Percentiles rank a stretch among this genome's conserved stretches.
These are phyloP conservation scores for Diaporthe helianthi DNA, from an alignment of 2,329 filamentous ascomycete species.

Conservation along the genomic window DNA sequence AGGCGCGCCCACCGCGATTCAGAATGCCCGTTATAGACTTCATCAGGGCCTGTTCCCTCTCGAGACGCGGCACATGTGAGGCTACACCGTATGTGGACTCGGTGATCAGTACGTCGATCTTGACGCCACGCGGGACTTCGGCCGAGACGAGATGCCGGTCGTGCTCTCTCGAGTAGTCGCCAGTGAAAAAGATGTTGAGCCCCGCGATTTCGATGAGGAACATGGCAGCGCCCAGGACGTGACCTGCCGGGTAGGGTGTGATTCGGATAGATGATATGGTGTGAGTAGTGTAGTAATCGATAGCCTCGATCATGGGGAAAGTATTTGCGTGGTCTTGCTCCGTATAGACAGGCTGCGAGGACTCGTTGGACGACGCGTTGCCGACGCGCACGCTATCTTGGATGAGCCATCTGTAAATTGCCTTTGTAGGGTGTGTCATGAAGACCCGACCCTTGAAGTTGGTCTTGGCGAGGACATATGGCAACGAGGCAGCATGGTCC, in stretches of 20 bases:
- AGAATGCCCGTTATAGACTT: slow-evolving; percentile 92
- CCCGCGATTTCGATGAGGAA: slow-evolving; percentile 97
- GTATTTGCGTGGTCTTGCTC: slow-evolving; percentile 95
- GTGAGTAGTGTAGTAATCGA: slow-evolving; percentile 97
- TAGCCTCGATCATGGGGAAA: slow-evolving; percentile 92
- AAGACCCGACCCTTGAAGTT: slow-evolving; percentile 97
- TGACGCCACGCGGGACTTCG: slow-evolving; percentile 85
- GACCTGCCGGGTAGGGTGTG: slow-evolving; percentile 94
- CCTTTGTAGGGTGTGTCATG: slow-evolving; percentile 99
- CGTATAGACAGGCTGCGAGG: slow-evolving; percentile 83
- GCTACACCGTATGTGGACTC: slow-evolving; percentile 98
- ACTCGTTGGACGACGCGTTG: slow-evolving; percentile 69
- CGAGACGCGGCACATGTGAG: slow-evolving; percentile 86
- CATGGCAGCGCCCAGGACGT: slow-evolving; percentile 98
- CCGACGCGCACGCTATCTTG: slow-evolving; percentile 94
- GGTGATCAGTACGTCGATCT: slow-evolving; percentile 95
- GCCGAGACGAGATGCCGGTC: slow-evolving; percentile 96
- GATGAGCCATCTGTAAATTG: slow-evolving; percentile 99
- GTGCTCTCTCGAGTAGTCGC: slow-evolving; percentile 95
- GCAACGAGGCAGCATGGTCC: slow-evolving; percentile 97
- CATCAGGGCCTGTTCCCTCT: slow-evolving; percentile 93
- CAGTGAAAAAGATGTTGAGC: slow-evolving; percentile 95
- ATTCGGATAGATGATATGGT: slow-evolving; percentile 96
- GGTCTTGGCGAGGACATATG: slow-evolving; percentile 96
- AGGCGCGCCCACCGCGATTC: slow-evolving; percentile 87